Evolutionary conservation across 345 rosid species (phyloP), one percentile per base, ranked within the genome.

Genomic region (Aegle marmelos): DNA sequence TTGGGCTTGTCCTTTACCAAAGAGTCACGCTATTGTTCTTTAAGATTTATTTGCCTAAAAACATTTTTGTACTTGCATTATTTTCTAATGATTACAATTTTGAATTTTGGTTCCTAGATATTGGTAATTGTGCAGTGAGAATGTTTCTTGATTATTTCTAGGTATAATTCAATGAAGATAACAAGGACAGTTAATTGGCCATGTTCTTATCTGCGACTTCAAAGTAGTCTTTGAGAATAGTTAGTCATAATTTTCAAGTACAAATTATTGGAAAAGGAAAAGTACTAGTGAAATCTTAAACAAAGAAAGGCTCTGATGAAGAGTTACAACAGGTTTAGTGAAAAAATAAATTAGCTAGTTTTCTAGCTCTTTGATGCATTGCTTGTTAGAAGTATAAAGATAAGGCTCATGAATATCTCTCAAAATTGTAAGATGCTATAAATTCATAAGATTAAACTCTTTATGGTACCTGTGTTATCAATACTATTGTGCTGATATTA

Each of bases 181-280:
- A 54, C 56, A 48, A 16, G 14, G 17, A 36, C 61, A 24, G 27
- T 21, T 36, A 77, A 62, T 57, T 64, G 60, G 65, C 56, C 69
- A 13, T 33, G 72, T 16, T 79, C 68, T 13, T 76, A 16, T 53
- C 77, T 30, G 68, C 68, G 68, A 79, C 33, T 59, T 31, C 56
- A 19, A 31, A 61, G 56, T 62, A 25, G 33, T 63, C 86, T 69
- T 5, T 68, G 63, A 75, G 66, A 50, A 72, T 69, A 62, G 79
- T 33, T 39, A 30, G 63, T 70, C 74, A 77, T 48, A 73, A 54
- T 78, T 37, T 28, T 65, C 68, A 80, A 60, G 75, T 30, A 31
- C 53, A 50, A 50, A 14, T 64, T 17, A 21, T 48, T 48, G 22
- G 76, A 69, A 80, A 73, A 74, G 65, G n/a, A 28, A 70, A 57